These are phyloP conservation scores for Salvia rosmarinus DNA, from an alignment of 257 asterid genomes.

Conservation along the genomic window DNA sequence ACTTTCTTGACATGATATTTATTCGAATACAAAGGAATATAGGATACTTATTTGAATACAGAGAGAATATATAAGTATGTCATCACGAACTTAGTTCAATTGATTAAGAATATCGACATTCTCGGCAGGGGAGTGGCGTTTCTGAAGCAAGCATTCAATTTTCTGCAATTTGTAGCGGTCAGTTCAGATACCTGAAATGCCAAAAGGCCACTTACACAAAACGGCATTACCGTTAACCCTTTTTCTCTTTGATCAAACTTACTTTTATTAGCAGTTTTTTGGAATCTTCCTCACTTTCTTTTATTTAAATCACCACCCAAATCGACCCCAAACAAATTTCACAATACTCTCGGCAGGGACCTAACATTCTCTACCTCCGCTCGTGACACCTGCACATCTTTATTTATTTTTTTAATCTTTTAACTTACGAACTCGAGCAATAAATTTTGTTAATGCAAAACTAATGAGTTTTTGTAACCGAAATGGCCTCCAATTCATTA, in stretches of 20 bases:
- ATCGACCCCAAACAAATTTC: not conserved
- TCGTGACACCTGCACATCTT: not conserved
- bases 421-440: too few species aligned
- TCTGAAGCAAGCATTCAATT: not conserved
- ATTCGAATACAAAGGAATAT: too few species aligned
- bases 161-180: constrained; percentile 7
- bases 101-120: too few species aligned
- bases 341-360: not conserved
- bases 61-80: too few species aligned
- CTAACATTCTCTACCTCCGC: constrained; percentile 2
- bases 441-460: too few species aligned
- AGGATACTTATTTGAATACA: too few species aligned
- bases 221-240: not conserved
- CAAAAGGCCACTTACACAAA: constrained; percentile 20
- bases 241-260: not conserved
- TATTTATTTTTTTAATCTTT: not conserved
- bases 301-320: not conserved
- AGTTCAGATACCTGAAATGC: not conserved
- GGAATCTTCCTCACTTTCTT: constrained; percentile 10
- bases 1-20: too few species aligned
- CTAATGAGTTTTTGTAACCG: too few species aligned
- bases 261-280: not conserved
- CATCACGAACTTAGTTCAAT: too few species aligned
- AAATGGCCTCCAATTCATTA: too few species aligned
- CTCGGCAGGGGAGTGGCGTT: not conserved